Percentiles rank a stretch among this genome's conserved stretches.
phyloP scores from a whole-genome alignment of 2,329 filamentous ascomycete species.

The Aspergillus sp. region DNA sequence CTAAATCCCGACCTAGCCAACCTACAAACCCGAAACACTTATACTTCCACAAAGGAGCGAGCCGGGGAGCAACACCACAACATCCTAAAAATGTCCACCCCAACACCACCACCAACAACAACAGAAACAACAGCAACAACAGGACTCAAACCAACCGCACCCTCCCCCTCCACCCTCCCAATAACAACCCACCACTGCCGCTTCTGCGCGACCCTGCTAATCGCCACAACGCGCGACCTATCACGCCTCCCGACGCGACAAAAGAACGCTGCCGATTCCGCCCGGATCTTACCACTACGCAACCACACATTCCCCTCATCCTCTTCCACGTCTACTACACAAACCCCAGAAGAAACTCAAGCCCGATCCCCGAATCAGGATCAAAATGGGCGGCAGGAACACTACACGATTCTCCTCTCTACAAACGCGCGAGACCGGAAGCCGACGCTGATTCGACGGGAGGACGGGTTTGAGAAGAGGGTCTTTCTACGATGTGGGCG shows the following conservation, averaged over 20 bases:
- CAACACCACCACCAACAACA: background rate
- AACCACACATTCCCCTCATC: slow-evolving; percentile 22
- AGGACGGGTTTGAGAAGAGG: slow-evolving; percentile 69
- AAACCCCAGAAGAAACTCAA: too few species aligned
- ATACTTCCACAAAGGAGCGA: too few species aligned
- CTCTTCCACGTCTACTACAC: too few species aligned
- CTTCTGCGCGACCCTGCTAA: slow-evolving; percentile 64
- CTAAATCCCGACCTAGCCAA: too few species aligned
- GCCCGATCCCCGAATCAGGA: slow-evolving; percentile 16
- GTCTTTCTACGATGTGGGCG: slow-evolving; percentile 59
- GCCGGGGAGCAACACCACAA: background rate
- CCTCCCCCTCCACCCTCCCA: slow-evolving; percentile 19
- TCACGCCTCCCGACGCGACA: slow-evolving; percentile 54
- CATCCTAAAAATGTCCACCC: background rate
- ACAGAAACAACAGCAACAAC: background rate
- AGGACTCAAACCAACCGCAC: background rate
- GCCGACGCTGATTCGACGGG: slow-evolving; percentile 53
- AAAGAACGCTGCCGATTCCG: slow-evolving; percentile 51
- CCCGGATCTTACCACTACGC: slow-evolving; percentile 58
- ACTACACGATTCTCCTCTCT: slow-evolving; percentile 54
- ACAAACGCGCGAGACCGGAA: slow-evolving; percentile 50
- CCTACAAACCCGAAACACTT: too few species aligned
- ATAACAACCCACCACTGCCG: slow-evolving; percentile 60
- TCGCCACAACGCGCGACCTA: slow-evolving; percentile 59
- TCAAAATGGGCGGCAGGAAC: slow-evolving; percentile 23